These are phyloP conservation scores for Betula pendula DNA, from an alignment of 306 rosid species.

Conservation along the genomic window DNA sequence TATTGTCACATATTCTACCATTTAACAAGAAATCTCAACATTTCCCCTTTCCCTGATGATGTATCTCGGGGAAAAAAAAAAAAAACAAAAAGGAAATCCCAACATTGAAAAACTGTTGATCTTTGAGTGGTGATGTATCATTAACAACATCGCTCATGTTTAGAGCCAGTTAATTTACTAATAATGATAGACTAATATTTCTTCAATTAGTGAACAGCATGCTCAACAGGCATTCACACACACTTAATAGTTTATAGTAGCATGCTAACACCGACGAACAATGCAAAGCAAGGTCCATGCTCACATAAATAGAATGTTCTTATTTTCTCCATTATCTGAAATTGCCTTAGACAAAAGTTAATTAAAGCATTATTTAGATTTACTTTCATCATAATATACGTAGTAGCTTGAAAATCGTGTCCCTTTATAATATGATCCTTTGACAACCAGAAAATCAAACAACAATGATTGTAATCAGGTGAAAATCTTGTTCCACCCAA, in stretches of 20 bases:
- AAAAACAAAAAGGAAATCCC: too few species aligned
- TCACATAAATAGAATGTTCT: neutral
- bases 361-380: neutral
- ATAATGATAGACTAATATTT: neutral
- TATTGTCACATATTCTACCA: too few species aligned
- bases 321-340: neutral
- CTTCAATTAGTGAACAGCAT: neutral
- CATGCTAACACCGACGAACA: neutral
- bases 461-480: neutral
- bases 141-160: neutral
- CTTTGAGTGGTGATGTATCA: neutral
- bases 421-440: neutral
- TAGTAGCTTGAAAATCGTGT: neutral
- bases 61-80: too few species aligned
- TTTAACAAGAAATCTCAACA: too few species aligned
- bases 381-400: neutral
- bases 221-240: neutral
- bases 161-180: neutral
- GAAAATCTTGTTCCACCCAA: slow-evolving; percentile 3
- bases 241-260: neutral
- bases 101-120: too few species aligned
- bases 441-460: neutral
- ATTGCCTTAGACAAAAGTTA: neutral
- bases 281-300: neutral
- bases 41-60: too few species aligned